A percentile compares a stretch with the other conserved stretches of the same genome.
Evolutionary conservation across 257 asterid genomes (phyloP).

Genomic region (Solanum habrochaites): DNA sequence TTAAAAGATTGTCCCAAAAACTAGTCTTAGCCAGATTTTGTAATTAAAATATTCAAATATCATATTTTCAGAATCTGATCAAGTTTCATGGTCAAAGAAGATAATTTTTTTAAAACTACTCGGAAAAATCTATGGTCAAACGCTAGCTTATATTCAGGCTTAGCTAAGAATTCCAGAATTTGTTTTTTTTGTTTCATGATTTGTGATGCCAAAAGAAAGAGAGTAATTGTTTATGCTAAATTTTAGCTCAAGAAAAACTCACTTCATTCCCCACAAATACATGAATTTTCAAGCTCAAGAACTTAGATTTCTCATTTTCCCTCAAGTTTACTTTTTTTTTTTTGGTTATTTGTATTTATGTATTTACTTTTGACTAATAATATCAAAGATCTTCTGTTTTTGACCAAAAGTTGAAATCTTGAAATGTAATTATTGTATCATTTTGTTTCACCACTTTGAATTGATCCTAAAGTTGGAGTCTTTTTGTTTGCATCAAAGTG

Average conservation of each 20-base stretch:
- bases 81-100: not conserved
- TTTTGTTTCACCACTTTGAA: not conserved
- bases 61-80: not conserved
- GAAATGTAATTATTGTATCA: not conserved
- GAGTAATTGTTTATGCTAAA: not conserved
- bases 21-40: not conserved
- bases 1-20: not conserved
- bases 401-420: not conserved
- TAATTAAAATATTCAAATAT: not conserved
- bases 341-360: not conserved
- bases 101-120: not conserved
- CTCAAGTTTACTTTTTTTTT: not conserved
- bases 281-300: not conserved
- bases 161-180: not conserved
- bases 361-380: not conserved
- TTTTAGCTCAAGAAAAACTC: not conserved
- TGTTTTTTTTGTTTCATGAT: not conserved
- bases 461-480: constrained; percentile 24
- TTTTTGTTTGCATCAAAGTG: constrained; percentile 25
- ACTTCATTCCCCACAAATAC: not conserved
- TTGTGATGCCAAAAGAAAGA: not conserved
- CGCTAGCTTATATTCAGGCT: not conserved
- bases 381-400: not conserved
- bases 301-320: not conserved
- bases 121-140: not conserved